phyloP scores from a whole-genome alignment of 2,329 filamentous ascomycete species.

The Westerdykella sp. region DNA sequence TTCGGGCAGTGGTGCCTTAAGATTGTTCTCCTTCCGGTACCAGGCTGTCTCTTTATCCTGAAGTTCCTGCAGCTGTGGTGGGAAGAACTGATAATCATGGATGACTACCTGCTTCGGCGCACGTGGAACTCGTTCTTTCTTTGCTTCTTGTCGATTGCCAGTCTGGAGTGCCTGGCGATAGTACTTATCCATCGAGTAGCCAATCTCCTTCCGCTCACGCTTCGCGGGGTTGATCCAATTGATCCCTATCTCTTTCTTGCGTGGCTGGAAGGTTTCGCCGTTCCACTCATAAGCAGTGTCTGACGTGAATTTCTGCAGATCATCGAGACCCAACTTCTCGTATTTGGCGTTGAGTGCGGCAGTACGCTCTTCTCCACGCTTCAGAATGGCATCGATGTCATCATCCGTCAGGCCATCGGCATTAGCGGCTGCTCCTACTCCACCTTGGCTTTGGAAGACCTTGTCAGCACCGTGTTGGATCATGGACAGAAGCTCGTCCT shows the following conservation, averaged over 20 bases:
- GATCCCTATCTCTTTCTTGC: conserved; percentile 77
- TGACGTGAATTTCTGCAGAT: conserved; percentile 94
- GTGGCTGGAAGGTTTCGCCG: conserved; percentile 85
- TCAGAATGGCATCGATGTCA: conserved; percentile 83
- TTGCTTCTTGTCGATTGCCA: conserved; percentile 68
- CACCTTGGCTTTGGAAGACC: conserved; percentile 72
- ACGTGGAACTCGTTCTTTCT: conserved; percentile 91
- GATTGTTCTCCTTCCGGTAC: conserved; percentile 92
- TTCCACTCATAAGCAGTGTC: conserved; percentile 99
- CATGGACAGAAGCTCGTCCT: conserved; percentile 94
- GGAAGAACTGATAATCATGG: conserved; percentile 98
- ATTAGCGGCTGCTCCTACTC: conserved; percentile 54
- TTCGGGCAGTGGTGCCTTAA: conserved; percentile 86
- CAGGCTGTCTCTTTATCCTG: conserved; percentile 95
- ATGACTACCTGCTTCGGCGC: conserved; percentile 87
- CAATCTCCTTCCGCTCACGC: conserved; percentile 95
- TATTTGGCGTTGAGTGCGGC: conserved; percentile 89
- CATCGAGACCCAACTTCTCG: conserved; percentile 93
- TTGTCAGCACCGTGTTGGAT: conserved; percentile 98
- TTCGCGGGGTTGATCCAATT: conserved; percentile 98
- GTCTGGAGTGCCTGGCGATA: conserved; percentile 88
- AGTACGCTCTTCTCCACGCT: conserved; percentile 80
- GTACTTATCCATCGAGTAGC: conserved; percentile 98
- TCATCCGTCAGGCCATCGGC: conserved; percentile 68
- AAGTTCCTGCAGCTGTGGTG: conserved; percentile 71